Base-by-base conservation (phyloP, 805 yeast genomes). In the Candida arabinofermentans region DNA sequence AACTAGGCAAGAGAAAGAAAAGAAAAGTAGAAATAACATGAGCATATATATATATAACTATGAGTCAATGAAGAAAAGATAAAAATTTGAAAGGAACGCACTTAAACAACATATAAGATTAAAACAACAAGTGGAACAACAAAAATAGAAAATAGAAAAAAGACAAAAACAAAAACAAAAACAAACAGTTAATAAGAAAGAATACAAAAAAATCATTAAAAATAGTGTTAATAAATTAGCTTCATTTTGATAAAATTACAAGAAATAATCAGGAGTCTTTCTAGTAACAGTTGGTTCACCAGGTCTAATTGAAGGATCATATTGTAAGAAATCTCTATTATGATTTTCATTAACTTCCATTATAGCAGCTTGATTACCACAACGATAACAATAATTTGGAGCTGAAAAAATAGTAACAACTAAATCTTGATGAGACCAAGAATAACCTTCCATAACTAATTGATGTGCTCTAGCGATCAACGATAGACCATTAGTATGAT, bases 281-380 rank as follows among this genome's bases (percentile, higher is more conserved):
- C 98, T 81, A 34, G 95, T 86, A 30, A 90, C 98, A 8, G 96
- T 86, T 43, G 99, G 98, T 70, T 91, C 99, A 45, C 96, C 96
- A 12, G 97, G 96, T 69, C 99, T 81, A 46, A 93, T 89, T 40
- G 90, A 82, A 37, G 98, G 98, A 63, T 91, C 98, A 66, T 91
- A 91, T 67, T 91, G 97, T 66, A 91, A 70, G 64, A 89, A 88
- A 63, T 83, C 95, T 76, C 86, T 83, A 64, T 86, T 82, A 66
- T 87, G 91, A 62, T 82, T 84, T 65, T 90, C 97, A 64, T 90
- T 96, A 47, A 90, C 96, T 69, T 90, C 96, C 97, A 90, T 90
- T 54, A 90, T 87, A 29, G 96, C 96, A 34, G 97, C 97, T 71
- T 88, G 96, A 69, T 90, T 90, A 57, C 98, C 98, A 71, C 98